Conservation (phyloP, 345 rosid species). For the Syzygium aqueum region DNA sequence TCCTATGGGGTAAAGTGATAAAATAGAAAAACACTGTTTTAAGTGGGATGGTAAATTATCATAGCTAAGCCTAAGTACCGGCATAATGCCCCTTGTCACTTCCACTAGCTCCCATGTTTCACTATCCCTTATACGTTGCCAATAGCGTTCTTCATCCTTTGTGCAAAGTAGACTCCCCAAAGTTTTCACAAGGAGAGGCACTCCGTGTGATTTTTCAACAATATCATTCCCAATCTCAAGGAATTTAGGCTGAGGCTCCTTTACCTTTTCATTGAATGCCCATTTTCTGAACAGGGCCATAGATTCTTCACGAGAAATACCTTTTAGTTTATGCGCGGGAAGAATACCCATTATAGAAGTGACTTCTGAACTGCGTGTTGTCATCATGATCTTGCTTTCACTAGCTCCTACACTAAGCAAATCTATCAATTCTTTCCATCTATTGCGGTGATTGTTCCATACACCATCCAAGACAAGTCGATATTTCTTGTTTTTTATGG, state of each 20-base stretch:
- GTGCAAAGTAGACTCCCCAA: neutral
- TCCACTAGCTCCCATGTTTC: neutral
- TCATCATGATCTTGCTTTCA: neutral
- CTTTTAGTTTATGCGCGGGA: fast-evolving
- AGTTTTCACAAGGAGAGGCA: neutral
- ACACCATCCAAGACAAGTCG: no score
- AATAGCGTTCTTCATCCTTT: neutral
- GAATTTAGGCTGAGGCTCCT: neutral
- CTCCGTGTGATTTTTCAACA: neutral
- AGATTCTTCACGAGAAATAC: neutral
- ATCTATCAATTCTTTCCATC: neutral
- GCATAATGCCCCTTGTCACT: neutral
- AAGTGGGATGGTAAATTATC: neutral
- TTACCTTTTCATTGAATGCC: neutral
- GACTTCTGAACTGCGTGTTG: neutral
- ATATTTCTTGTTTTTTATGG: neutral
- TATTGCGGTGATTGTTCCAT: neutral
- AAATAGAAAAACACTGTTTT: neutral
- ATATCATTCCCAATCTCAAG: neutral
- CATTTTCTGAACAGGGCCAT: neutral
- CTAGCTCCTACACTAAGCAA: neutral
- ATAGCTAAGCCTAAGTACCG: neutral
- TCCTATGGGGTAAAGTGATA: fast-evolving
- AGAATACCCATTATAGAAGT: neutral
- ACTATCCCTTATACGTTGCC: neutral